These are phyloP conservation scores for Platismatia glauca DNA, from an alignment of 495 filamentous ascomycete species.

Conservation along the genomic window DNA sequence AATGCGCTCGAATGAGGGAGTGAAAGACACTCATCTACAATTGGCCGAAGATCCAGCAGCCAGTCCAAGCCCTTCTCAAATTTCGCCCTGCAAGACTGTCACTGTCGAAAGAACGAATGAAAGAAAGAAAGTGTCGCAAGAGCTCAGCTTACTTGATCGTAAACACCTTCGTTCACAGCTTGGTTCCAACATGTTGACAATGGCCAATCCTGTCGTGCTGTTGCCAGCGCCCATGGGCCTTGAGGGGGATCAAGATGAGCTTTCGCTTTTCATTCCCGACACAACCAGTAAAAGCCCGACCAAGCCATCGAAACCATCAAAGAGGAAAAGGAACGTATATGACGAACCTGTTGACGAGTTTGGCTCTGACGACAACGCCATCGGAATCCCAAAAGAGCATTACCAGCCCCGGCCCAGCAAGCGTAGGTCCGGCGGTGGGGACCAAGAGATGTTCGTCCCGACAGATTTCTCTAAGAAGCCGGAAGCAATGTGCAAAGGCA, in stretches of 20 bases:
- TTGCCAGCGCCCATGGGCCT: neutral
- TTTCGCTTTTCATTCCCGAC: constrained; percentile 4
- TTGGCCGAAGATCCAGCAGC: neutral
- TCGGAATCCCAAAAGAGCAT: constrained; percentile 24
- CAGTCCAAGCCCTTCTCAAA: constrained; percentile 1
- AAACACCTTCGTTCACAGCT: neutral
- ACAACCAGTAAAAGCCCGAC: neutral
- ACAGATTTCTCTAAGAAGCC: constrained; percentile 26
- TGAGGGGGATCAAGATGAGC: constrained; percentile 8
- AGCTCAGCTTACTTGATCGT: neutral
- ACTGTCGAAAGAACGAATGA: neutral
- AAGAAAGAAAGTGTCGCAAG: neutral
- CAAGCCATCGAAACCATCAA: constrained; percentile 3
- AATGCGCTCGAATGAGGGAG: neutral
- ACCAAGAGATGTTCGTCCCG: constrained; percentile 17
- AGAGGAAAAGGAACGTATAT: neutral
- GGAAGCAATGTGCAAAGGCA: constrained; percentile 20
- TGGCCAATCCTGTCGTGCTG: neutral
- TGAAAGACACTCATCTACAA: neutral
- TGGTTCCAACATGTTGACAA: neutral
- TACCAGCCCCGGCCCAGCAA: constrained; percentile 28
- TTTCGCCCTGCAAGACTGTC: neutral
- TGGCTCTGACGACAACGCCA: constrained; percentile 18
- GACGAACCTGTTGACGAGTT: constrained; percentile 11
- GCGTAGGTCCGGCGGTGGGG: constrained; percentile 12